Evolutionary conservation across 2,329 filamentous ascomycete genomes (phyloP), one percentile per base, ranked within the genome.

Genomic region (Aspergillus puulaauensis): DNA sequence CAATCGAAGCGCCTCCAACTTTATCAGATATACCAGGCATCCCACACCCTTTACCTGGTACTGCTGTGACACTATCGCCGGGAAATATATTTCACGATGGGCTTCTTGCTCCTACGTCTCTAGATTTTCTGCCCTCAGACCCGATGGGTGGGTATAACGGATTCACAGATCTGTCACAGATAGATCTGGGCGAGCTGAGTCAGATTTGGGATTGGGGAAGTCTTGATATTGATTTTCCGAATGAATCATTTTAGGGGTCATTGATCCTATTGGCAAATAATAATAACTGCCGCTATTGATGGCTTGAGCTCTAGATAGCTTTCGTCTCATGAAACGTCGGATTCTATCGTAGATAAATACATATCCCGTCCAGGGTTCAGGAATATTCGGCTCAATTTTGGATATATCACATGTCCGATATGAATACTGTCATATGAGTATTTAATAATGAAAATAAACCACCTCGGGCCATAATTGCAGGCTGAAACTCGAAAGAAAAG

Each of bases 151-250:
- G 21, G 11, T 27, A 51, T 6, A 31, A n/a, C 6, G 52, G n/a
- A 11, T 14, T 58, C 1, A 17, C 46, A 2, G 27, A 60, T 24
- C 35, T 66, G 31, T 57, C 51, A 8, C 54, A 62, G 50, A 8
- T 68, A 39, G 67, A 71, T 45, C 50, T 68, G 39, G 68, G 67
- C 4, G 66, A 66, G 15, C 52, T 71, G 19, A 54, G 61, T 47
- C 60, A 68, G 43, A 66, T 71, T 11, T 70, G 68, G 68, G 66
- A 70, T 40, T 69, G 65, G 68, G 61, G 61, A 31, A 60, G 62
- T 24, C 61, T 70, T 40, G 64, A 69, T 41, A 41, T 69, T 15
- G 33, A 58, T 41, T 48, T 58, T 17, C 47, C 39, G 6, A 37
- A 23, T 17, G n/a, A 6, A n/a, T 15, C 23, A 23, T 53, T 46